These are phyloP conservation scores for Cladophialophora yegresii DNA, from an alignment of 2,329 filamentous ascomycete genomes.

Conservation along the genomic window DNA sequence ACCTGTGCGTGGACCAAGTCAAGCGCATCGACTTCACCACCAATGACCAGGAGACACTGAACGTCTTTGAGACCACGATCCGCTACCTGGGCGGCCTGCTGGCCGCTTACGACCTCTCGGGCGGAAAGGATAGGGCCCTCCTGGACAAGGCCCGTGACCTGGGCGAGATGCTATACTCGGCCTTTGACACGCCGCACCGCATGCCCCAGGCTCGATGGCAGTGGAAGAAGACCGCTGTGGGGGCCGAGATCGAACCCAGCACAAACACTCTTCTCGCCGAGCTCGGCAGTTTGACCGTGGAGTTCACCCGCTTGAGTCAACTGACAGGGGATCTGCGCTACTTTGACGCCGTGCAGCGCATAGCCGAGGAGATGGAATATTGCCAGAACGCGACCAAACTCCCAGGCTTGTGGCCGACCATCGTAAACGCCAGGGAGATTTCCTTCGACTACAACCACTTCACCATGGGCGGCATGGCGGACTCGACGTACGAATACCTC, in stretches of 20 bases:
- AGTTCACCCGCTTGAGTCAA: slow-evolving; percentile 48
- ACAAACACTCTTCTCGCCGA: slow-evolving; percentile 53
- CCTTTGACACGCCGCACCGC: slow-evolving; percentile 42
- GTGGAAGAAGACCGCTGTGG: slow-evolving; percentile 58
- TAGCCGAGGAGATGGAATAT: slow-evolving; percentile 41
- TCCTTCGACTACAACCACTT: slow-evolving; percentile 45
- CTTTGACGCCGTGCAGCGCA: slow-evolving; percentile 44
- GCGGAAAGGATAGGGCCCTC: slow-evolving; percentile 48
- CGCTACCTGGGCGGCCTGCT: slow-evolving; percentile 80
- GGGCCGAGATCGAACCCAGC: slow-evolving; percentile 57
- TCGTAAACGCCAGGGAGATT: slow-evolving; percentile 39
- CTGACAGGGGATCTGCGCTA: slow-evolving; percentile 44
- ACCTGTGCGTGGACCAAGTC: slow-evolving; percentile 61
- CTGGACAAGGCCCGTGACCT: slow-evolving; percentile 58
- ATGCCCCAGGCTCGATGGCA: slow-evolving; percentile 42
- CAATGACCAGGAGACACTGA: slow-evolving; percentile 56
- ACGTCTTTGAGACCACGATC: slow-evolving; percentile 87
- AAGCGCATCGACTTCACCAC: slow-evolving; percentile 58
- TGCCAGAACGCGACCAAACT: slow-evolving; percentile 43
- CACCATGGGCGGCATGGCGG: slow-evolving; percentile 58
- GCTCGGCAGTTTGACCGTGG: slow-evolving; percentile 45
- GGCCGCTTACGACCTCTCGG: slow-evolving; percentile 64
- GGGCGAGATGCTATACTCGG: slow-evolving; percentile 56
- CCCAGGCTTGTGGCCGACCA: slow-evolving; percentile 46
- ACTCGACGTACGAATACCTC: slow-evolving; percentile 61